Percentiles rank a stretch among this genome's conserved stretches.
Conservation (phyloP, 169 alveolate genomes). For the Plasmodium gonderi region DNA sequence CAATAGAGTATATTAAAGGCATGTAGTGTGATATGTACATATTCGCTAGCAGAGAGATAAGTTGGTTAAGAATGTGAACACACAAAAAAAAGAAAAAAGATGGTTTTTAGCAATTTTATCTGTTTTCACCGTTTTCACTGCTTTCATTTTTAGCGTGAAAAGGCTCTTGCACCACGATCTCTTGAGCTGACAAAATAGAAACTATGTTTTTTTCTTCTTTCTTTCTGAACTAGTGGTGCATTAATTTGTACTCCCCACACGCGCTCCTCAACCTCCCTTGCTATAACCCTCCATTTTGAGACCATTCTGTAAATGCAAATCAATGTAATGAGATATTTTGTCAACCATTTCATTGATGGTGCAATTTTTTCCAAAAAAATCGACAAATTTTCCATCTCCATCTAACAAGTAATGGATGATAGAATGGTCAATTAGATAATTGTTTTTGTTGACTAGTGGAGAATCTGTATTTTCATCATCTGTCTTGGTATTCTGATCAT, state of each 20-base stretch:
- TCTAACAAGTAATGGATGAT: conserved; percentile 90
- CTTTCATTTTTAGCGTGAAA: no score
- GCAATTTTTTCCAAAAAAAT: conserved; percentile 90
- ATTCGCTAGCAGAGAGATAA: no score
- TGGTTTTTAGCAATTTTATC: no score
- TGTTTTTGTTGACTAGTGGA: conserved; percentile 73
- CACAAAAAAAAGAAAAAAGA: no score
- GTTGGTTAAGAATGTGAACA: no score
- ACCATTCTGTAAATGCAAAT: conserved; percentile 5
- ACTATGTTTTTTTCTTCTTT: no score
- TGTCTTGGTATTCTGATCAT: not conserved
- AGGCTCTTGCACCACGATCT: no score
- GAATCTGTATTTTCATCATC: conserved; percentile 46
- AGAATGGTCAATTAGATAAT: conserved; percentile 91
- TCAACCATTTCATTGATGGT: conserved; percentile 87
- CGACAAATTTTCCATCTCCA: conserved; percentile 89
- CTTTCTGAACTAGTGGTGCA: no score
- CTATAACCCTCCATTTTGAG: not conserved
- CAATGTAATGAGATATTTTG: conserved; percentile 51
- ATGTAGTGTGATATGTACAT: no score
- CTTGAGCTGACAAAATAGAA: no score
- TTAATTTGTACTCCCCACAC: not conserved
- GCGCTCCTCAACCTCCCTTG: not conserved
- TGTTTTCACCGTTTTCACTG: no score
- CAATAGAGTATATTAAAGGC: no score